Evolutionary conservation across 495 filamentous ascomycete species (phyloP), one percentile per base, ranked within the genome.

Genomic region (Talaromyces ruber): DNA sequence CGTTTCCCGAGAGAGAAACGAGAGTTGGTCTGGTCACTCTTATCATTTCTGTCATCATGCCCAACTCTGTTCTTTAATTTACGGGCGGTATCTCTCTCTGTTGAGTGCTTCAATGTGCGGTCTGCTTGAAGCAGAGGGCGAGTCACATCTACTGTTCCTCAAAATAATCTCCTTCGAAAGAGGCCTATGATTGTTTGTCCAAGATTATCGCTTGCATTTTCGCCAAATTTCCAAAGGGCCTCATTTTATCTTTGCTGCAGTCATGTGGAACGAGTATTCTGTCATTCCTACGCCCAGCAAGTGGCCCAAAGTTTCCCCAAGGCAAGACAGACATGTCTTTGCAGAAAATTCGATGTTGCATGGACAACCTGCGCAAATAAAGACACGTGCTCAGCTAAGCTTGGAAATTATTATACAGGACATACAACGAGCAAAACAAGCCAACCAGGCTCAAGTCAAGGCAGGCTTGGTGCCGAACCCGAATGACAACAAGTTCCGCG

Each of bases 321-420:
- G 28, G 24, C 43, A 60, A 21, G 59, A 60, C 28, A 50, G 59
- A 22, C n/a, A 21, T 32, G 50, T 63, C 14, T 67, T 66, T 43
- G 53, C 65, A 14, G 58, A 63, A 56, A 61, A 26, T 30, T 55
- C 62, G 30, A 52, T 67, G 3, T 59, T 69, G 45, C 66, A 66
- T 34, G 65, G 64, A 55, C 58, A 59, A 59, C 18, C 43, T 51
- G 62, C 59, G 56, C 50, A 66, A 11, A 63, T 63, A 8, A 75
- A 70, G 60, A 65, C 65, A 7, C 63, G 61, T 51, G 69, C 70
- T 28, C 65, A 77, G 73, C 75, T 78, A 77, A 78, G 65, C 25
- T 69, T 76, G 60, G 66, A 71, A 63, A 22, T 66, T 59, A 22
- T 63, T 52, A 62, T 77, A 67, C 77, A 78, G 76, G 74, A 67